Percentiles rank a stretch among this genome's conserved stretches.
These are phyloP conservation scores for Neurospora discreta DNA, from an alignment of 495 filamentous ascomycete genomes.

Conservation along the genomic window DNA sequence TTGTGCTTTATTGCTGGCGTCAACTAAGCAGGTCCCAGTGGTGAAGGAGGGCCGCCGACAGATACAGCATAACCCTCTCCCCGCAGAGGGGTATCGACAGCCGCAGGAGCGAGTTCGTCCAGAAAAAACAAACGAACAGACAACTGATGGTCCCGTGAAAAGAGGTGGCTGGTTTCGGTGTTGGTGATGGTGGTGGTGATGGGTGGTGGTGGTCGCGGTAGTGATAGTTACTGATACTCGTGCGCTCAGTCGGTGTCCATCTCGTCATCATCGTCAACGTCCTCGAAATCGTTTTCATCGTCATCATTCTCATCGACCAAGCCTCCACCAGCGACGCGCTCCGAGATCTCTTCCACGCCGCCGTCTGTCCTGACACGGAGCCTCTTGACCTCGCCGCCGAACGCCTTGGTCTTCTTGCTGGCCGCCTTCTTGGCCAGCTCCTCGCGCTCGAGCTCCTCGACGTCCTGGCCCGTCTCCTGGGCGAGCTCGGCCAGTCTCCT, in stretches of 20 bases:
- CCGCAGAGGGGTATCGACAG: neutral
- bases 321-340: constrained; percentile 10
- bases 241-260: constrained; percentile 59
- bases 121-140: neutral
- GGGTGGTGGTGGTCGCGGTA: neutral
- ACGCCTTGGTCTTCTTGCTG: constrained; percentile 36
- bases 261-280: constrained; percentile 31
- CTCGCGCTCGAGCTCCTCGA: constrained; percentile 43
- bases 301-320: constrained; percentile 24
- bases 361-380: constrained; percentile 54
- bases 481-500: constrained; percentile 37
- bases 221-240: neutral
- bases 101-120: neutral
- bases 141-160: neutral
- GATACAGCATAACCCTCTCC: neutral
- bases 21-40: neutral
- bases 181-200: neutral
- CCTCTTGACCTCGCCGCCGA: constrained; percentile 52
- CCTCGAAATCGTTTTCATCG: constrained; percentile 43
- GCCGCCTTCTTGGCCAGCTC: constrained; percentile 16
- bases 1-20: neutral
- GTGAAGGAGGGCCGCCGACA: neutral
- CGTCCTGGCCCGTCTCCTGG: constrained; percentile 37
- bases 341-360: constrained; percentile 45
- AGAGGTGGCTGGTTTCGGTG: neutral